Evolutionary conservation across 192 early-diverging fungal genomes (phyloP).

Genomic region (Phycomyces nitens): DNA sequence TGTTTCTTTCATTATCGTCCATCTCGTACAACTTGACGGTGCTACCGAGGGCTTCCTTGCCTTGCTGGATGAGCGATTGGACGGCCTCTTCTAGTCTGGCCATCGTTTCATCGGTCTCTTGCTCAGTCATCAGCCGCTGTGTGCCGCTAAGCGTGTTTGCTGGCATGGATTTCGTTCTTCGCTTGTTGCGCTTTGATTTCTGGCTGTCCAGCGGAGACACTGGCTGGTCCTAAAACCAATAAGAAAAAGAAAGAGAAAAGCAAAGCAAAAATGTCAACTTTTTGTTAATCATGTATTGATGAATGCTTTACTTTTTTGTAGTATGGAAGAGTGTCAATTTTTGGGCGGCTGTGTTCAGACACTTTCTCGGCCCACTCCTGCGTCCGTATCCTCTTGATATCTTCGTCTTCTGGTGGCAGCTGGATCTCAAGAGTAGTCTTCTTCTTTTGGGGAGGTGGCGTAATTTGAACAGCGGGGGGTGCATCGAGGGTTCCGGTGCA

Average conservation of each 20-base stretch:
- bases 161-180: neutral
- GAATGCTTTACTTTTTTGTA: neutral
- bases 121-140: slow-evolving; percentile 1
- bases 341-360: neutral
- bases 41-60: slow-evolving; percentile 16
- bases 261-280: no score
- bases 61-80: slow-evolving; percentile 17
- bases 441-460: neutral
- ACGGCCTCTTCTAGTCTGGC: slow-evolving; percentile 13
- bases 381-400: slow-evolving; percentile 4
- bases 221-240: slow-evolving; percentile 13
- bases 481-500: slow-evolving; percentile 14
- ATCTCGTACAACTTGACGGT: slow-evolving; percentile 3
- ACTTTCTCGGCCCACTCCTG: slow-evolving; percentile 15
- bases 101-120: slow-evolving; percentile 12
- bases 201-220: neutral
- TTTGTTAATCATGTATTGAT: no score
- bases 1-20: neutral
- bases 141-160: neutral
- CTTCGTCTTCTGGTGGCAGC: neutral
- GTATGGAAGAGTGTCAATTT: neutral
- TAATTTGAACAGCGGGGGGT: neutral
- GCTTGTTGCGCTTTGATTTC: neutral
- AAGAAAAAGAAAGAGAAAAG: no score
- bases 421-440: neutral